Evolutionary conservation across 2,329 filamentous ascomycete species (phyloP).

Genomic region (Aureobasidium sp.): DNA sequence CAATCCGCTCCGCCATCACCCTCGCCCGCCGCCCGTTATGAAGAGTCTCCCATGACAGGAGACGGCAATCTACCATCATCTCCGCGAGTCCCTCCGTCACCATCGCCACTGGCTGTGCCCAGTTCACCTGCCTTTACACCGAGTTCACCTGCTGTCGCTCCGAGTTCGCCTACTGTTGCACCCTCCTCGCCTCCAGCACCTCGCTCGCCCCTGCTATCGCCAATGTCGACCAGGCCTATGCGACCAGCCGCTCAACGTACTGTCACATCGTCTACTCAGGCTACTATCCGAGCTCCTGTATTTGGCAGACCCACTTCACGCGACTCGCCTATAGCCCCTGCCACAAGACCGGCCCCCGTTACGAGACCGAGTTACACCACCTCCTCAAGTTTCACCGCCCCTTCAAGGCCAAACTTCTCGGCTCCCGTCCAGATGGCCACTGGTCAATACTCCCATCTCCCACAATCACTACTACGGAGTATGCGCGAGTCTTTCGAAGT

Average conservation of each 20-base stretch:
- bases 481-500: conserved; percentile 92
- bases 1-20: conserved; percentile 12
- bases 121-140: conserved; percentile 19
- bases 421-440: conserved; percentile 21
- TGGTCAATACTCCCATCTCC: conserved; percentile 63
- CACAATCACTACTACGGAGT: conserved; percentile 73
- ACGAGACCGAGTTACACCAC: too few species aligned
- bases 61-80: conserved; percentile 16
- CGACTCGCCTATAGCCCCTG: conserved; percentile 13
- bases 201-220: conserved; percentile 7
- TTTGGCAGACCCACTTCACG: conserved; percentile 17
- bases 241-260: conserved; percentile 31
- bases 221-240: conserved; percentile 10
- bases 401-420: conserved; percentile 13
- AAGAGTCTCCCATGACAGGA: conserved; percentile 3
- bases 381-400: not conserved
- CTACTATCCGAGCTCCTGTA: conserved; percentile 26
- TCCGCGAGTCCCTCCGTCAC: conserved; percentile 22
- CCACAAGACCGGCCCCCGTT: not conserved
- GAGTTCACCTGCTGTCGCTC: too few species aligned
- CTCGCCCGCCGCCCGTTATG: conserved; percentile 4
- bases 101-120: conserved; percentile 19
- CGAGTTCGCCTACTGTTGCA: not conserved
- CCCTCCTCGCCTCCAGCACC: not conserved
- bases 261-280: conserved; percentile 24